Percentiles rank a stretch among this genome's conserved stretches.
phyloP scores from a whole-genome alignment of 2,329 filamentous ascomycete species.

The Colletotrichum sublineola region DNA sequence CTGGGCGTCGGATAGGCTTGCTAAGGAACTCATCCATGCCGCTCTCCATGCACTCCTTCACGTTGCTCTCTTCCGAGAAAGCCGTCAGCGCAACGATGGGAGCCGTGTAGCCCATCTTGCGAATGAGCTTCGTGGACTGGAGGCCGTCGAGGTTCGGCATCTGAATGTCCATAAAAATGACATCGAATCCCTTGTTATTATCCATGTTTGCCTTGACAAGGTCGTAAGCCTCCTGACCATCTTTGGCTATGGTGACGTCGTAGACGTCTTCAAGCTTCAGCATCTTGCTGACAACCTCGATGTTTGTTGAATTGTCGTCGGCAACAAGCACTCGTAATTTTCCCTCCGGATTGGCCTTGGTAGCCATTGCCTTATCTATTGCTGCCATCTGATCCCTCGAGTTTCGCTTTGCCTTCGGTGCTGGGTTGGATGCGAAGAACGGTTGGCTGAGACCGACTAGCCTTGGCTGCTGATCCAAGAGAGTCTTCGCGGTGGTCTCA shows the following conservation, averaged over 20 bases:
- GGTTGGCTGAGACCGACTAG: slow-evolving; percentile 86
- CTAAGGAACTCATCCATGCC: slow-evolving; percentile 93
- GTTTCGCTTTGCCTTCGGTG: slow-evolving; percentile 49
- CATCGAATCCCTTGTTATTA: slow-evolving; percentile 78
- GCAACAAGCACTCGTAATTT: slow-evolving; percentile 88
- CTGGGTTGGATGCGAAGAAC: slow-evolving; percentile 73
- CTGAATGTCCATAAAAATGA: slow-evolving; percentile 96
- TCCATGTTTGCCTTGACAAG: slow-evolving; percentile 87
- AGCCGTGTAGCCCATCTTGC: slow-evolving; percentile 86
- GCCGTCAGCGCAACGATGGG: slow-evolving; percentile 93
- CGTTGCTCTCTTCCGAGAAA: slow-evolving; percentile 90
- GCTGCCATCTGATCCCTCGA: slow-evolving; percentile 74
- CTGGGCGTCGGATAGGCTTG: slow-evolving; percentile 83
- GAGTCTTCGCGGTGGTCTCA: slow-evolving; percentile 56
- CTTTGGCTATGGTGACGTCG: slow-evolving; percentile 89
- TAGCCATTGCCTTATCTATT: slow-evolving; percentile 74
- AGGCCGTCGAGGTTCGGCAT: slow-evolving; percentile 95
- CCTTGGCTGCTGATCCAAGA: slow-evolving; percentile 78
- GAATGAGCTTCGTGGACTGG: slow-evolving; percentile 86
- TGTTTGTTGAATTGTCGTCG: slow-evolving; percentile 74
- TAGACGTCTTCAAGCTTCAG: slow-evolving; percentile 84
- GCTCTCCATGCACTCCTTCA: slow-evolving; percentile 86
- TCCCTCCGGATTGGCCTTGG: slow-evolving; percentile 66
- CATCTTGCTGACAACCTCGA: slow-evolving; percentile 72
- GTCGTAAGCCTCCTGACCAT: slow-evolving; percentile 89